Evolutionary conservation across 139 green algal species (phyloP).

Genomic region (Chlamydomonas sp.): DNA sequence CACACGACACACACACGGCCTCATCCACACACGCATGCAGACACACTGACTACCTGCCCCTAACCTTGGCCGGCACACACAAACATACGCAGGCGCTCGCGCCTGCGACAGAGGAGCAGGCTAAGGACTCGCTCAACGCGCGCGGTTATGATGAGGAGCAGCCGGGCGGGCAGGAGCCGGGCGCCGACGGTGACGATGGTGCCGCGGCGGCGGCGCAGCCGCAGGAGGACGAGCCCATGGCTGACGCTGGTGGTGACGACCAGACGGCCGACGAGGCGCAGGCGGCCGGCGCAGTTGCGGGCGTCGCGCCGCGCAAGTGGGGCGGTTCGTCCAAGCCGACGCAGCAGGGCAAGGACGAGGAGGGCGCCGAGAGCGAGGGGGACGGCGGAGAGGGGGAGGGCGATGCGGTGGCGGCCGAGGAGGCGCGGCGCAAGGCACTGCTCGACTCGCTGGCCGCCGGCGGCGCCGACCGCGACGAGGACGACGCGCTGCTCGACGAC

Average conservation of each 20-base stretch:
- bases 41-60: too few species aligned
- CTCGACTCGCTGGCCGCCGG: background rate
- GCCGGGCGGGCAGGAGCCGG: slow-evolving; percentile 5
- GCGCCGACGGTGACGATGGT: slow-evolving; percentile 9
- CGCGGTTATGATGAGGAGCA: background rate
- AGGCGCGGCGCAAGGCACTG: background rate
- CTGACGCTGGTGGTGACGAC: background rate
- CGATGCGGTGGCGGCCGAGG: background rate
- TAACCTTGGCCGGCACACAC: too few species aligned
- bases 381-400: slow-evolving; percentile 15
- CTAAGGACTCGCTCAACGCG: too few species aligned
- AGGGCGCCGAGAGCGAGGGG: slow-evolving; percentile 21
- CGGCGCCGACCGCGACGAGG: background rate
- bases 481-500: background rate
- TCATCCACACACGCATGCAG: too few species aligned
- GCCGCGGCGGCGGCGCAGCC: slow-evolving; percentile 19
- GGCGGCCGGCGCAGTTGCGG: background rate
- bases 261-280: background rate
- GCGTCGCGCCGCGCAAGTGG: slow-evolving; percentile 9
- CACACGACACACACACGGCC: too few species aligned
- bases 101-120: slow-evolving; percentile 87
- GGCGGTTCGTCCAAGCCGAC: background rate
- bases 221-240: slow-evolving; percentile 19
- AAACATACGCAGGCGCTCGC: slow-evolving; percentile 58
- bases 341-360: slow-evolving; percentile 1